Conservation (phyloP, 768 basidiomycete species). For the Lactarius tabidus region DNA sequence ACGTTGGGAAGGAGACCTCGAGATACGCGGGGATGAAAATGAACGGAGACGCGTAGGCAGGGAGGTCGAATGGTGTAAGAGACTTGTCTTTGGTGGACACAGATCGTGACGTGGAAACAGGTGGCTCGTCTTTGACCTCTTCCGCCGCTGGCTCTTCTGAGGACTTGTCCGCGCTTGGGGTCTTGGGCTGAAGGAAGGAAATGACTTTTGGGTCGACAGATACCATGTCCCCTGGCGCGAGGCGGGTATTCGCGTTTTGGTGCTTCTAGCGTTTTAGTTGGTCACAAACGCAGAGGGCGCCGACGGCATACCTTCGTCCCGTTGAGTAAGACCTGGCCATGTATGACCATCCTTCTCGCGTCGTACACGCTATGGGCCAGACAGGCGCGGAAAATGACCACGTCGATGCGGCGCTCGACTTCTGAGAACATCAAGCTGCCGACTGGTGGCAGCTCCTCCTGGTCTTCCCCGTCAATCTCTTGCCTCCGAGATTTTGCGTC, state of each 20-base stretch:
- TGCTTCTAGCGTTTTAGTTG: conserved; percentile 46
- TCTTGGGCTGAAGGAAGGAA: conserved; percentile 53
- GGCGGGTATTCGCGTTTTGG: conserved; percentile 75
- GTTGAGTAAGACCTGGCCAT: conserved; percentile 84
- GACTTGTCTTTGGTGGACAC: conserved; percentile 16
- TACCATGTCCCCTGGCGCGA: conserved; percentile 93
- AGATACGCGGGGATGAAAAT: conserved; percentile 92
- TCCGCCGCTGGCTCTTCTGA: conserved; percentile 24
- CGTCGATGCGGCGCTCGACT: conserved; percentile 92
- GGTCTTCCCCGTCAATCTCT: conserved; percentile 36
- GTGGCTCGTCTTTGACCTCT: conserved; percentile 26
- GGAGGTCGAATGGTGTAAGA: conserved; percentile 78
- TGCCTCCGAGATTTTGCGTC: conserved; percentile 42
- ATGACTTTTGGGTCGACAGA: conserved; percentile 82
- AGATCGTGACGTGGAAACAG: background rate
- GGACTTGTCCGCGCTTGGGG: conserved; percentile 26
- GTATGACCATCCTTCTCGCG: conserved; percentile 79
- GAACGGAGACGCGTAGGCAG: conserved; percentile 83
- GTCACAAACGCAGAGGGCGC: background rate
- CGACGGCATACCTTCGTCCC: conserved; percentile 68
- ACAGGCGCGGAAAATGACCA: conserved; percentile 85
- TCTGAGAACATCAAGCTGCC: conserved; percentile 94
- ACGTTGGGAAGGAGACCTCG: conserved; percentile 81
- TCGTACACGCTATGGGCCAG: conserved; percentile 87
- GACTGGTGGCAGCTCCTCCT: conserved; percentile 78